Percentiles rank a stretch among this genome's conserved stretches.
These are phyloP conservation scores for Aspergillus nanangensis DNA, from an alignment of 495 filamentous ascomycete species.

Conservation along the genomic window DNA sequence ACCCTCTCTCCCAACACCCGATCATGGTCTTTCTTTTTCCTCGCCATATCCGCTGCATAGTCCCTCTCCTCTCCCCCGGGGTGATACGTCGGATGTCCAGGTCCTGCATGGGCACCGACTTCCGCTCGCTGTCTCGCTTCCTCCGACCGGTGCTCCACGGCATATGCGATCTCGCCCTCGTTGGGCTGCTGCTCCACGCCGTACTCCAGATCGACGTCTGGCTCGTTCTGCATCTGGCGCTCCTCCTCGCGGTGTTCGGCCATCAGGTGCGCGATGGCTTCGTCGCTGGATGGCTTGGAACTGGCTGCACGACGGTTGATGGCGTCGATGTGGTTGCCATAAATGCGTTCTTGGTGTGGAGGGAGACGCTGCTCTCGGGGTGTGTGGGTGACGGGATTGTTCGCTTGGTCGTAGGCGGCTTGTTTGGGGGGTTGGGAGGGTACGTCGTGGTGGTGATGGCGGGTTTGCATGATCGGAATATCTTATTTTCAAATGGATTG, in stretches of 20 bases:
- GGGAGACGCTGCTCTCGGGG: slow-evolving; percentile 42
- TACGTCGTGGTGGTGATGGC: background rate
- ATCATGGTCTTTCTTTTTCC: slow-evolving; percentile 44
- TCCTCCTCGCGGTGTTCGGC: slow-evolving; percentile 13
- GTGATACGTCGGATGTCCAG: slow-evolving; percentile 20
- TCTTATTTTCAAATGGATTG: too few species aligned
- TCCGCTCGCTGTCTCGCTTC: slow-evolving; percentile 33
- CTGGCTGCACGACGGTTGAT: slow-evolving; percentile 37
- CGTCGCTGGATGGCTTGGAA: slow-evolving; percentile 34
- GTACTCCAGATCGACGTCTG: slow-evolving; percentile 40
- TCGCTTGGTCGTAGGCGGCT: slow-evolving; percentile 43
- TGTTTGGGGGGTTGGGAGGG: slow-evolving; percentile 47
- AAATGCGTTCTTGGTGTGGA: slow-evolving; percentile 18
- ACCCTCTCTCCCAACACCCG: slow-evolving; percentile 29
- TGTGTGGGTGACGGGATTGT: slow-evolving; percentile 46
- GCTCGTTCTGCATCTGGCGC: slow-evolving; percentile 12
- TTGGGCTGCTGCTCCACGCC: slow-evolving; percentile 51
- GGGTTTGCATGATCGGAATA: background rate
- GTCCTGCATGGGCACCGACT: slow-evolving; percentile 33
- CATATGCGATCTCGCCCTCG: slow-evolving; percentile 52
- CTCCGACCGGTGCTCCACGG: slow-evolving; percentile 38
- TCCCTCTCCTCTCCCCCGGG: slow-evolving; percentile 33
- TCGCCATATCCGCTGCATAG: slow-evolving; percentile 36
- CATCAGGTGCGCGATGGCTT: slow-evolving; percentile 19
- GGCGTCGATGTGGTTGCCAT: slow-evolving; percentile 27